Evolutionary conservation across 176 grass and related monocot species (phyloP), one percentile per base, ranked within the genome.

Genomic region (Ensete glaucum): DNA sequence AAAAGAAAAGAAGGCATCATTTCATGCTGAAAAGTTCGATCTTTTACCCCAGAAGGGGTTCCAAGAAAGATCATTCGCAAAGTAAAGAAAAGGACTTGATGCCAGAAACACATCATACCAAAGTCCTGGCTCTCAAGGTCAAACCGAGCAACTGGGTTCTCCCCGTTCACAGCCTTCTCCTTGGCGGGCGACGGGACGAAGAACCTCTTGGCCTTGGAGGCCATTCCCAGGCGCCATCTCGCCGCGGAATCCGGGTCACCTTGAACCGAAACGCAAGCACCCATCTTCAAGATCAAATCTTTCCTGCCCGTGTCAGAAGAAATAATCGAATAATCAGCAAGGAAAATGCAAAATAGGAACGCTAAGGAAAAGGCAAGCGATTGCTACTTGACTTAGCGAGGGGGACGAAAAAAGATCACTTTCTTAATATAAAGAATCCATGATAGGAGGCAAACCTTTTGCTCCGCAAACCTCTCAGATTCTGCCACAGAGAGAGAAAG

Each of bases 191-290:
- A 86, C 12, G 73, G 57, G 49, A 77, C 62, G 76, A 90, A 85
- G 72, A 78, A 66, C 74, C 87, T 81, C 83, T 88, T 81, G 53
- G 83, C 84, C 74, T 82, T 86, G 2, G 81, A 62, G 74, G 20
- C 64, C 27, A 85, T 34, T 65, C 78, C 58, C 83, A 67, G 56
- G n/a, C 77, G 72, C 62, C 50, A 15, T 14, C 77, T 73, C 56
- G 73, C 77, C 43, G 15, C n/a, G 10, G 62, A 65, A 23, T 60
- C 88, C 19, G 79, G 20, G 67, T 85, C 83, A 70, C 83, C 90
- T n/a, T 86, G 77, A 78, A 85, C 77, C 27, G 90, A 97, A 76
- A 88, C 85, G 79, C 90, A 97, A 71, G 85, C 78, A 78, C 94
- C 94, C 94, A 97, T 97, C 86, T 57, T 73, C 24, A 73, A 73